Conservation (phyloP, 345 rosid genomes). For the Gynandropsis gynandra region DNA sequence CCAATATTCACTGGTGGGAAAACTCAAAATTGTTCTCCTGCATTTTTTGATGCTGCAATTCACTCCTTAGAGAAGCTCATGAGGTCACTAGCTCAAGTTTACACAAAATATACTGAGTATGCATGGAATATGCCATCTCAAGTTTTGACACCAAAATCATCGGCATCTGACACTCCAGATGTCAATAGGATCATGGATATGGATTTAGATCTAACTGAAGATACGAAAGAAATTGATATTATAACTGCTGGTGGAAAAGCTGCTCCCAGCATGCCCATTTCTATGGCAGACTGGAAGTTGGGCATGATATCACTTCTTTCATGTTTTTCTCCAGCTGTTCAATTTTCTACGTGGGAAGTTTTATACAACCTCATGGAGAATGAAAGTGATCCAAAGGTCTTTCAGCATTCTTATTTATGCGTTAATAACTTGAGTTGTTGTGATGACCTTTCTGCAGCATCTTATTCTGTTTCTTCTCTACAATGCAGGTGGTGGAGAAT, state of each 20-base stretch:
- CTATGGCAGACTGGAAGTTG: conserved; percentile 62
- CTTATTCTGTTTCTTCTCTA: conserved; percentile 8
- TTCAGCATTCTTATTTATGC: conserved; percentile 9
- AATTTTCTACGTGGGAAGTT: conserved; percentile 53
- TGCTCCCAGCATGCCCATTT: conserved; percentile 36
- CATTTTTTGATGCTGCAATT: conserved; percentile 31
- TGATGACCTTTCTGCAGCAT: conserved; percentile 15
- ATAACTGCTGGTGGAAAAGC: conserved; percentile 41
- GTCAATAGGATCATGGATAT: conserved; percentile 61
- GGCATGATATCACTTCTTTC: conserved; percentile 70
- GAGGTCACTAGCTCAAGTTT: conserved; percentile 43
- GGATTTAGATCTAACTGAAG: conserved; percentile 70
- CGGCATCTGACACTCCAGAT: conserved; percentile 38
- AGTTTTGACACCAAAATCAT: conserved; percentile 19
- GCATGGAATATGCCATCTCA: conserved; percentile 36
- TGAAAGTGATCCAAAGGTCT: conserved; percentile 67
- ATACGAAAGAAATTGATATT: conserved; percentile 45
- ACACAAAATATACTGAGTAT: conserved; percentile 42
- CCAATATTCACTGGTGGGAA: conserved; percentile 43
- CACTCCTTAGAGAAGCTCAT: conserved; percentile 60
- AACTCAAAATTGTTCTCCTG: conserved; percentile 34
- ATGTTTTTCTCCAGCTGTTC: conserved; percentile 51
- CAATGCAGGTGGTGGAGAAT: conserved; percentile 55
- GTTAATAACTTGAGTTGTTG: conserved; percentile 15
- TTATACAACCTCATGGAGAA: conserved; percentile 50